These are phyloP conservation scores for Stagonosporopsis chrysanthemi DNA, from an alignment of 2,329 filamentous ascomycete species.

Conservation along the genomic window DNA sequence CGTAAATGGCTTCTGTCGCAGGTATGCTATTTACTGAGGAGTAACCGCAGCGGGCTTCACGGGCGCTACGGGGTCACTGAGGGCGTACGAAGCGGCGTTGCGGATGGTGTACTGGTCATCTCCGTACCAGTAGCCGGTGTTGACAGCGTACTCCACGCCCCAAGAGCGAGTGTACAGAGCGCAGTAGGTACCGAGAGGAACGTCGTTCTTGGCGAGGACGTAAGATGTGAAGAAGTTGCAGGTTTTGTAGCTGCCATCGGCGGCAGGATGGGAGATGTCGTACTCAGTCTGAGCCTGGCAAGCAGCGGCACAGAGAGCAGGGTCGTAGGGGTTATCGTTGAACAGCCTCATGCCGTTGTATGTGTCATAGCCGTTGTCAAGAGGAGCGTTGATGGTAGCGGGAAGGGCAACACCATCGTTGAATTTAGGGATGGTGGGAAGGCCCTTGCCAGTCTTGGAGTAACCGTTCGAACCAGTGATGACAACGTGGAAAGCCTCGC, in stretches of 20 bases:
- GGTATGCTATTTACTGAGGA: not conserved
- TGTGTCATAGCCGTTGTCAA: constrained; percentile 26
- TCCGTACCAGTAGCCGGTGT: constrained; percentile 34
- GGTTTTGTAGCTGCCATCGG: constrained; percentile 39
- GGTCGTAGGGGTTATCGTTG: constrained; percentile 39
- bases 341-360: constrained; percentile 42
- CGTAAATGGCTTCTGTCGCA: not conserved
- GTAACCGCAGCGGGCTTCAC: not conserved
- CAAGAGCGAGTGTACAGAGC: constrained; percentile 34
- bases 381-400: constrained; percentile 40
- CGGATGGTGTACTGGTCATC: constrained; percentile 25
- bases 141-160: constrained; percentile 26
- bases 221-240: constrained; percentile 53
- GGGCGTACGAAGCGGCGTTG: constrained; percentile 11
- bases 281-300: constrained; percentile 48
- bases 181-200: constrained; percentile 51
- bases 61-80: not conserved
- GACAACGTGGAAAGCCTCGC: constrained; percentile 35
- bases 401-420: constrained; percentile 23
- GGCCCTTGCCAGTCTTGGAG: constrained; percentile 30
- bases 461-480: constrained; percentile 41
- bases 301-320: constrained; percentile 42
- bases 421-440: constrained; percentile 25
- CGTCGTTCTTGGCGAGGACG: constrained; percentile 45
- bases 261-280: constrained; percentile 38